Evolutionary conservation across 1,284 basidiomycete species (phyloP).

Genomic region (Ganoderma leucocontextum): DNA sequence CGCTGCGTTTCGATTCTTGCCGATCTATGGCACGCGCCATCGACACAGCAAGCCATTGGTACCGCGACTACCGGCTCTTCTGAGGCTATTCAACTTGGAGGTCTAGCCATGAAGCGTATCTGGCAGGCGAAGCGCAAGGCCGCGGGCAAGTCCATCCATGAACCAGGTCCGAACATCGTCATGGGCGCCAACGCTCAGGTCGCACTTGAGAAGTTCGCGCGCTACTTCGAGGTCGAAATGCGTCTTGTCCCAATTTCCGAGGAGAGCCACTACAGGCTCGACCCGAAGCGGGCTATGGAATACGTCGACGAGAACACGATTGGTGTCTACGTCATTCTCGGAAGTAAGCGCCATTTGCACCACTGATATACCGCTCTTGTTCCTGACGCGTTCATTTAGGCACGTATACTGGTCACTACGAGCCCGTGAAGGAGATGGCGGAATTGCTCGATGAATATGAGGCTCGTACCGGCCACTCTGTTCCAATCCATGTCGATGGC

Average conservation of each 20-base stretch:
- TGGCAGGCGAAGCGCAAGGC: slow-evolving; percentile 93
- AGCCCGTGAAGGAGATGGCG: slow-evolving; percentile 89
- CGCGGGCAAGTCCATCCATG: slow-evolving; percentile 85
- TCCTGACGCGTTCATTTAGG: slow-evolving; percentile 43
- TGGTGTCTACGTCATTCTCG: slow-evolving; percentile 82
- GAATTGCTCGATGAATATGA: slow-evolving; percentile 89
- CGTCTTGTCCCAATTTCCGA: slow-evolving; percentile 81
- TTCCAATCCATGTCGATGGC: slow-evolving; percentile 89
- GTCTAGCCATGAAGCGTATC: slow-evolving; percentile 92
- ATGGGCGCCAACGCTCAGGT: slow-evolving; percentile 52
- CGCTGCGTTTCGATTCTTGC: slow-evolving; percentile 88
- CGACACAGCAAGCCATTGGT: slow-evolving; percentile 77
- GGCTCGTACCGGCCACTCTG: slow-evolving; percentile 76
- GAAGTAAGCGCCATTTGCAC: slow-evolving; percentile 54
- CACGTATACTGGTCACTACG: slow-evolving; percentile 95
- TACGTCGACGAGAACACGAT: slow-evolving; percentile 94
- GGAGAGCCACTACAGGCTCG: slow-evolving; percentile 84
- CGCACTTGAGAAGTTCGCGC: slow-evolving; percentile 84
- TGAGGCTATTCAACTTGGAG: slow-evolving; percentile 93
- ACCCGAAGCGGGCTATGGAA: slow-evolving; percentile 87
- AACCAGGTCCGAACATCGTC: slow-evolving; percentile 69
- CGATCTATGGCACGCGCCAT: slow-evolving; percentile 92
- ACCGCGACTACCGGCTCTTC: slow-evolving; percentile 95
- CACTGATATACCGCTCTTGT: background rate
- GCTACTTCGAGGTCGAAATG: slow-evolving; percentile 91